Conservation (phyloP, 345 rosid genomes). For the Lagerstroemia speciosa region DNA sequence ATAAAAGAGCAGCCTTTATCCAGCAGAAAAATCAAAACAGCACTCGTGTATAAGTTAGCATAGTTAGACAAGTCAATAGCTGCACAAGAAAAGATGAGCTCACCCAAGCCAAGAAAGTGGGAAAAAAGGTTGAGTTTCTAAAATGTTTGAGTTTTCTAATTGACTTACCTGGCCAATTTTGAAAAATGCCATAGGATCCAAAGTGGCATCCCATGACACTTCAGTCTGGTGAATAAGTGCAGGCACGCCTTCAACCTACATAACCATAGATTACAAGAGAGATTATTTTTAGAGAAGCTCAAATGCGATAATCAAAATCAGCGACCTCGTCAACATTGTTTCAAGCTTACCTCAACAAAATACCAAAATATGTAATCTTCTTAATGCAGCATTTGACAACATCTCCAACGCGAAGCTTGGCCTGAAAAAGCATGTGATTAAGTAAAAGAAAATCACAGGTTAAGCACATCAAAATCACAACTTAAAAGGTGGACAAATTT, state of each 20-base stretch:
- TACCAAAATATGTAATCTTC: constrained; percentile 85
- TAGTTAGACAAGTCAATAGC: background rate
- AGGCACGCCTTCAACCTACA: constrained; percentile 69
- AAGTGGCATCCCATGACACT: constrained; percentile 94
- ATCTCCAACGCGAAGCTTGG: constrained; percentile 83
- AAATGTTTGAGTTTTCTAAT: background rate
- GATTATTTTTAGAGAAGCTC: background rate
- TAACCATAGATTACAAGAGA: constrained; percentile 1
- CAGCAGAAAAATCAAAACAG: background rate
- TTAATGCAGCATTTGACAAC: constrained; percentile 77
- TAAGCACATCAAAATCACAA: background rate
- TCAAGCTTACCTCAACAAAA: constrained; percentile 69
- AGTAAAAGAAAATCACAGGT: background rate
- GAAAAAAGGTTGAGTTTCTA: background rate
- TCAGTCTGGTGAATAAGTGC: constrained; percentile 90
- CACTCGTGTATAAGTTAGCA: background rate
- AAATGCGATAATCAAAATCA: too few species aligned
- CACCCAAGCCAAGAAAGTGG: background rate
- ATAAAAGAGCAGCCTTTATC: background rate
- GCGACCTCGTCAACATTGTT: background rate
- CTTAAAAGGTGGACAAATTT: background rate
- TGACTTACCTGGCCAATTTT: constrained; percentile 76
- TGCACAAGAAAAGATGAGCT: background rate
- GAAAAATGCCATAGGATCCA: constrained; percentile 74
- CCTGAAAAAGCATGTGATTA: constrained; percentile 35